Conservation (phyloP, 2,329 filamentous ascomycete genomes). For the Fragosphaeria purpurea region DNA sequence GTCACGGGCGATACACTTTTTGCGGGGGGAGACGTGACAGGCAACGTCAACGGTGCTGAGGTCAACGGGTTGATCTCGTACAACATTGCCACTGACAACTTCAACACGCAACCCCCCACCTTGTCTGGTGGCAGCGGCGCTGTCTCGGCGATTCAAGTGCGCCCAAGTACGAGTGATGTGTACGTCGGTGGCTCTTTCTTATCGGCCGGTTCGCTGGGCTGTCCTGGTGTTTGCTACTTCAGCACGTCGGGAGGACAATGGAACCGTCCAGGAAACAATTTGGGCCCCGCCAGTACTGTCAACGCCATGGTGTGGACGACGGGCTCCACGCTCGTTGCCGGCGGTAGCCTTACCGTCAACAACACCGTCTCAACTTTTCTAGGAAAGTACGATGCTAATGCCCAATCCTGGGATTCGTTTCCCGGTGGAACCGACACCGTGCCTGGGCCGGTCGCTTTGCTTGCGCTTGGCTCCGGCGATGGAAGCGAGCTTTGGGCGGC, state of each 20-base stretch:
- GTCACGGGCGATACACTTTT: conserved; percentile 60
- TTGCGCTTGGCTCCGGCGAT: conserved; percentile 64
- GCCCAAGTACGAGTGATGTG: conserved; percentile 60
- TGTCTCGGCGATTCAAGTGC: conserved; percentile 67
- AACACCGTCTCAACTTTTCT: conserved; percentile 53
- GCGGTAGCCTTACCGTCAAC: conserved; percentile 63
- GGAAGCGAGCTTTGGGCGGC: conserved; percentile 72
- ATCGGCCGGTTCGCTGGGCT: conserved; percentile 73
- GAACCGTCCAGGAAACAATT: conserved; percentile 63
- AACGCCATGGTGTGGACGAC: conserved; percentile 67
- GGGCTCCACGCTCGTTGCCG: conserved; percentile 61
- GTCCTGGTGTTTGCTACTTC: conserved; percentile 73
- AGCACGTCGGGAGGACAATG: conserved; percentile 62
- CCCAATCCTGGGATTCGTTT: conserved; percentile 55
- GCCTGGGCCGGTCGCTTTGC: conserved; percentile 68
- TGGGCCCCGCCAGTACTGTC: conserved; percentile 61
- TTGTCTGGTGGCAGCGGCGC: conserved; percentile 59
- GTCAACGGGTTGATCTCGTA: conserved; percentile 73
- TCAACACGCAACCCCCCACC: conserved; percentile 62
- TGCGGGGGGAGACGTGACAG: conserved; percentile 71
- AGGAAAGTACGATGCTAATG: conserved; percentile 60
- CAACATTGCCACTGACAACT: conserved; percentile 56
- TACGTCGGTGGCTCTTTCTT: conserved; percentile 81
- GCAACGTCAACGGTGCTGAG: conserved; percentile 50
- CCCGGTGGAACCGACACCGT: conserved; percentile 49